phyloP scores from a whole-genome alignment of 2,329 filamentous ascomycete species.

The Thielaviopsis punctulata region DNA sequence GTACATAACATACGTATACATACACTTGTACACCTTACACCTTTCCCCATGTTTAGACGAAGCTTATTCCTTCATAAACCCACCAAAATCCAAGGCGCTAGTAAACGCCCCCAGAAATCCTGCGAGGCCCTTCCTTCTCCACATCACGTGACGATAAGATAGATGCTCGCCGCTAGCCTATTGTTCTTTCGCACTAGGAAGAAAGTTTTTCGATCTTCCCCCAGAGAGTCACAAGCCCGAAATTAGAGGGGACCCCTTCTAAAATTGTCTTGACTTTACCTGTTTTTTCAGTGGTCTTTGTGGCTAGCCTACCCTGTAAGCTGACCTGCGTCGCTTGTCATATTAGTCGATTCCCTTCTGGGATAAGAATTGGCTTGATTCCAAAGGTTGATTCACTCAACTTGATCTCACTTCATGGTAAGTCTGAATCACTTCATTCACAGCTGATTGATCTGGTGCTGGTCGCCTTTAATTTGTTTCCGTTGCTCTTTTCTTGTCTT shows the following conservation, averaged over 20 bases:
- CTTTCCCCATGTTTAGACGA: background rate
- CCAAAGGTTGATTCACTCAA: background rate
- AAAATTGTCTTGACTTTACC: background rate
- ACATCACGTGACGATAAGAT: constrained; percentile 11
- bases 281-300: background rate
- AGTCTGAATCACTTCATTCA: background rate
- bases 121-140: background rate
- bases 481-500: background rate
- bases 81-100: background rate
- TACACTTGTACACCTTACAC: no score
- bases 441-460: no score
- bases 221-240: background rate
- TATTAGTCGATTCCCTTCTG: background rate
- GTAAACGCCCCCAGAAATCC: background rate
- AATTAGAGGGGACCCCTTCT: background rate
- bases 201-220: background rate
- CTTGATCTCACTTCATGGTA: background rate
- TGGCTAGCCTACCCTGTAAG: background rate
- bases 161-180: background rate
- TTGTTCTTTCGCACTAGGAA: background rate
- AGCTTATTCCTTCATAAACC: background rate
- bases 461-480: background rate
- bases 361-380: background rate
- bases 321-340: background rate
- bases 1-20: no score